Percentiles rank a stretch among this genome's conserved stretches.
phyloP scores from a whole-genome alignment of 768 basidiomycete species.

The Boletellus ananas region DNA sequence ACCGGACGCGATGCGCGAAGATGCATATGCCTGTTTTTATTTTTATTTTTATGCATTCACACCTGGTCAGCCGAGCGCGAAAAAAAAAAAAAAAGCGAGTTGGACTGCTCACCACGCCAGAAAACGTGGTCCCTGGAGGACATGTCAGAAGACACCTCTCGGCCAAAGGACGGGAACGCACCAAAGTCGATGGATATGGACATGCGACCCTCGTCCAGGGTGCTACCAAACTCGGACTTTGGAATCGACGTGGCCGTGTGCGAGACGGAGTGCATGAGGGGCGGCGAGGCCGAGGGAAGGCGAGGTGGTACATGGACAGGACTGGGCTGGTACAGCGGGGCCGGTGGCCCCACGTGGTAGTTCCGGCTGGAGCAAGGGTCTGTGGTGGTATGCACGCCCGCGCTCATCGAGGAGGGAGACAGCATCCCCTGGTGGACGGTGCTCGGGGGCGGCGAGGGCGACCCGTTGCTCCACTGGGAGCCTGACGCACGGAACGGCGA shows the following conservation, averaged over 20 bases:
- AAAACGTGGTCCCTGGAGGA: slow-evolving; percentile 74
- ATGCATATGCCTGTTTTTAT: slow-evolving; percentile 67
- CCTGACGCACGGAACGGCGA: slow-evolving; percentile 24
- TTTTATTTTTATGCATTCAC: slow-evolving; percentile 5
- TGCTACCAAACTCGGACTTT: slow-evolving; percentile 19
- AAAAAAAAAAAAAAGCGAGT: not conserved
- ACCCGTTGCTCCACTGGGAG: slow-evolving; percentile 21
- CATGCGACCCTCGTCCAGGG: slow-evolving; percentile 68
- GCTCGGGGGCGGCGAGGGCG: slow-evolving; percentile 34
- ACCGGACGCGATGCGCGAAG: slow-evolving; percentile 76
- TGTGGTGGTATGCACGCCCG: not conserved
- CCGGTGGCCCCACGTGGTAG: not conserved
- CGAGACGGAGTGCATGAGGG: slow-evolving; percentile 5
- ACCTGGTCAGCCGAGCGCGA: too few relatives aligned
- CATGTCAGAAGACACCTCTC: not conserved
- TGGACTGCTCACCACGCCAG: slow-evolving; percentile 65
- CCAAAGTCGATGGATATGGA: slow-evolving; percentile 84
- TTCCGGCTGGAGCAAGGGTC: not conserved
- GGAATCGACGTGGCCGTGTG: slow-evolving; percentile 3
- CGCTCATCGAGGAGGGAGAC: not conserved
- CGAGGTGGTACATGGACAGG: slow-evolving; percentile 24
- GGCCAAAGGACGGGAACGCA: slow-evolving; percentile 29
- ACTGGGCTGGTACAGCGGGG: slow-evolving; percentile 28
- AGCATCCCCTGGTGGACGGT: slow-evolving; percentile 3
- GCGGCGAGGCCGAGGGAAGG: slow-evolving; percentile 22